Base-by-base conservation (phyloP, 768 basidiomycete genomes). In the Pisolithus marmoratus region DNA sequence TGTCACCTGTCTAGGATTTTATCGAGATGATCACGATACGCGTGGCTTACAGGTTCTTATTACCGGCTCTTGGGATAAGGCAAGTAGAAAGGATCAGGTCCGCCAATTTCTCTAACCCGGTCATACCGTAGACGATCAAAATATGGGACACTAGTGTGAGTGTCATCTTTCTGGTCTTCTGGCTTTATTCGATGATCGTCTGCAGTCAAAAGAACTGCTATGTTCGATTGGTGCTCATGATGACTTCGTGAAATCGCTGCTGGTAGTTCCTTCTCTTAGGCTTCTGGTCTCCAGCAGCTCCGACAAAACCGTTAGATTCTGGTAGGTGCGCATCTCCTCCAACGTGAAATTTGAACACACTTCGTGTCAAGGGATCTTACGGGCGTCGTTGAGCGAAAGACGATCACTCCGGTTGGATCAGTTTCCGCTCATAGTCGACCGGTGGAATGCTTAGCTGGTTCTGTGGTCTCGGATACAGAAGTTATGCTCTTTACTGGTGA, bases 41-140 rank as follows among this genome's bases (percentile, higher is more conserved):
- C 71, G 66, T 14, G 70, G 76, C 51, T 69, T 64, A 12, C 73
- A 75, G 55, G 65, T 87, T 8, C 70, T 99, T 36, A 78, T 98
- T 56, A 92, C 90, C 41, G 94, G 90, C 20, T 94, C 94, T 43
- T 99, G 96, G 96, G 96, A 99, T 66, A 85, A 82, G 70, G 90
- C 82, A 56, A 56, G 66, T 51, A 22, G 57, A 57, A 42, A 47
- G 49, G 2, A 38, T 22, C 38, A 6, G 27, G 5, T 22, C 19
- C 26, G 31, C 38, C 14, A 40, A 31, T 36, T 14, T 42, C 34
- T 54, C 52, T 57, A 58, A 53, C 58, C 54, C 51, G 8, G 51
- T 42, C 20, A 19, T 12, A 34, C 45, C 51, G 4, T 61, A 97
- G 91, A 84, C 84, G 0, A 90, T 99, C 68, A 87, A 83, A 65